phyloP scores from a whole-genome alignment of 1,139 yeast genomes.

The Protomyces inouyei region DNA sequence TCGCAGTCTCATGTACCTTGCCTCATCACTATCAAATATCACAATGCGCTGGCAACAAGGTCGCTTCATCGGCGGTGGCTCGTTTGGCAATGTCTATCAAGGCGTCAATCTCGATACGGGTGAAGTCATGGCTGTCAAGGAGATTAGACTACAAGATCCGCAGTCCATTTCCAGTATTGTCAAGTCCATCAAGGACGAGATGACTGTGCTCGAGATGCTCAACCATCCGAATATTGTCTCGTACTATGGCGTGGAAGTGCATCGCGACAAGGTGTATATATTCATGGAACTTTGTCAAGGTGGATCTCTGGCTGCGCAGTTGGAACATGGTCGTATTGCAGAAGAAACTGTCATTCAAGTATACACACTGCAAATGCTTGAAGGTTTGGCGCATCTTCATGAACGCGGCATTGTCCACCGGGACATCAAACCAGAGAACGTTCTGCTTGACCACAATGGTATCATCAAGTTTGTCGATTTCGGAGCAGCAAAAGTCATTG shows the following conservation, averaged over 20 bases:
- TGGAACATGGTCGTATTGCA: conserved; percentile 88
- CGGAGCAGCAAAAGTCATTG: conserved; percentile 87
- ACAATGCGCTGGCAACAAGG: conserved; percentile 98
- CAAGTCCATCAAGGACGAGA: conserved; percentile 87
- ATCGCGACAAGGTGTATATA: conserved; percentile 87
- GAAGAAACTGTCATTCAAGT: conserved; percentile 92
- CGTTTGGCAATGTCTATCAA: conserved; percentile 90
- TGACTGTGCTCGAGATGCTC: conserved; percentile 91
- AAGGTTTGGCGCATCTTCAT: conserved; percentile 91
- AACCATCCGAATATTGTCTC: conserved; percentile 95
- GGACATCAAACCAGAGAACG: conserved; percentile 93
- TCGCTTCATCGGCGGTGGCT: conserved; percentile 86
- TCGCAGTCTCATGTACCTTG: conserved; percentile 77
- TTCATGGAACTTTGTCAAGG: conserved; percentile 98
- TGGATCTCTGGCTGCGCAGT: conserved; percentile 78
- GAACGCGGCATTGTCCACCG: conserved; percentile 95
- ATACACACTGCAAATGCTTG: conserved; percentile 86
- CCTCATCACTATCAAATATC: conserved; percentile 83
- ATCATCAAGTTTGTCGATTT: conserved; percentile 68
- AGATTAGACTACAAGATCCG: conserved; percentile 82
- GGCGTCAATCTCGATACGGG: conserved; percentile 93
- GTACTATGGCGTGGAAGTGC: conserved; percentile 95
- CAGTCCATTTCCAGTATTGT: conserved; percentile 80
- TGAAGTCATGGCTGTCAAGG: conserved; percentile 95
- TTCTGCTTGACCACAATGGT: conserved; percentile 67